These are phyloP conservation scores for Yarrowia sp. DNA, from an alignment of 805 yeast species.

Conservation along the genomic window DNA sequence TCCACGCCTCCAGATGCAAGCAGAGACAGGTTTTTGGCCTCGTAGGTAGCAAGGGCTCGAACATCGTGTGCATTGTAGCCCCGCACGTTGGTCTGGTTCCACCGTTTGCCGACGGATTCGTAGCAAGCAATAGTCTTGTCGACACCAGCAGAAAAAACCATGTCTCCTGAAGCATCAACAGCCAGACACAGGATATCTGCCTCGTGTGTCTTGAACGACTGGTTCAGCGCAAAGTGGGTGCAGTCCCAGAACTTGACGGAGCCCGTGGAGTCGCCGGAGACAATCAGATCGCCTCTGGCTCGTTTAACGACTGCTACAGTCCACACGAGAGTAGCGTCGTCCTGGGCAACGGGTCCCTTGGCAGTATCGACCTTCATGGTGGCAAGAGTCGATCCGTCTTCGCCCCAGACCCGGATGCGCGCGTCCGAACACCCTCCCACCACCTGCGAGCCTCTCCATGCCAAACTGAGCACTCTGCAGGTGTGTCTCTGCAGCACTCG, in stretches of 20 bases:
- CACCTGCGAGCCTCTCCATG: slow-evolving; percentile 73
- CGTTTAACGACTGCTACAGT: slow-evolving; percentile 68
- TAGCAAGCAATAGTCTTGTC: slow-evolving; percentile 89
- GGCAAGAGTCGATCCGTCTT: slow-evolving; percentile 69
- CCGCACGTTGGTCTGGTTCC: slow-evolving; percentile 80
- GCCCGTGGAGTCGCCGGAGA: slow-evolving; percentile 98
- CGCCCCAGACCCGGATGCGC: slow-evolving; percentile 80
- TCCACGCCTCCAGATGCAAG: slow-evolving; percentile 61
- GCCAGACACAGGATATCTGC: slow-evolving; percentile 86
- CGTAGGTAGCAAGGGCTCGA: slow-evolving; percentile 74
- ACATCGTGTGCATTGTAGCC: slow-evolving; percentile 86
- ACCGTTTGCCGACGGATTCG: slow-evolving; percentile 60
- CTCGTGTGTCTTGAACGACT: slow-evolving; percentile 82
- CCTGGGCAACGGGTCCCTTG: slow-evolving; percentile 52
- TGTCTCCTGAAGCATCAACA: slow-evolving; percentile 64
- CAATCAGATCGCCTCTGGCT: slow-evolving; percentile 61
- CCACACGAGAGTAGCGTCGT: slow-evolving; percentile 92
- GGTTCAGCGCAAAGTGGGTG: slow-evolving; percentile 74
- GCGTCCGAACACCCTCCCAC: slow-evolving; percentile 98
- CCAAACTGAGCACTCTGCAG: slow-evolving; percentile 75
- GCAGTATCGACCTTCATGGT: slow-evolving; percentile 93
- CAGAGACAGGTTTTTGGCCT: slow-evolving; percentile 69
- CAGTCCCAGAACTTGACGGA: slow-evolving; percentile 92
- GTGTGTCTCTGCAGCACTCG: slow-evolving; percentile 81
- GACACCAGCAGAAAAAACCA: slow-evolving; percentile 86